These are phyloP conservation scores for Purshia tridentata DNA, from an alignment of 306 rosid genomes.

Conservation along the genomic window DNA sequence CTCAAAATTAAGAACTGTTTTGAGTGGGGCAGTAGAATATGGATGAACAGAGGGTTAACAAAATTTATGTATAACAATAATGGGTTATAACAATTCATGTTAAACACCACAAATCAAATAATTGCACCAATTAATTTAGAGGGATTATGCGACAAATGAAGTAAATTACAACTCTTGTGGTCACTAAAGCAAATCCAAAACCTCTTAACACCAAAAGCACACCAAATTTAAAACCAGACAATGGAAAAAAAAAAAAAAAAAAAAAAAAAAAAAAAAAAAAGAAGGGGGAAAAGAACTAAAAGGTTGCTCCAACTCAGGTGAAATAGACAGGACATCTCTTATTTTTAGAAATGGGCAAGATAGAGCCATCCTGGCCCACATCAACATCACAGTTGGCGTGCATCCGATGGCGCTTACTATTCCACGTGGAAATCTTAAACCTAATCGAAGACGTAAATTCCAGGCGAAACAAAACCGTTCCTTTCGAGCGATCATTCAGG, in stretches of 20 bases:
- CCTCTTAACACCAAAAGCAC: neutral
- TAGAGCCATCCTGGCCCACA: slow-evolving; percentile 65
- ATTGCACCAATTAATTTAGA: neutral
- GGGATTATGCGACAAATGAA: neutral
- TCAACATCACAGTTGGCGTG: slow-evolving; percentile 64
- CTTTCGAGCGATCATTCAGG: slow-evolving; percentile 46
- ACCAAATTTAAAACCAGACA: neutral
- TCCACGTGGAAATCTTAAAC: slow-evolving; percentile 66
- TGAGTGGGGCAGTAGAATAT: too few species aligned
- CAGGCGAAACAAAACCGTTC: slow-evolving; percentile 62
- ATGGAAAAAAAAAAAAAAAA: neutral
- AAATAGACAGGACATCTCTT: slow-evolving; percentile 73
- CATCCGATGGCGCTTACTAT: slow-evolving; percentile 59
- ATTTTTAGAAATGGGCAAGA: slow-evolving; percentile 42
- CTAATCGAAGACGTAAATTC: slow-evolving; percentile 54
- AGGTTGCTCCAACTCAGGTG: slow-evolving; percentile 31
- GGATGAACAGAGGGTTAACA: too few species aligned
- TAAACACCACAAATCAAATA: neutral
- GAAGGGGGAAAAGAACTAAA: neutral
- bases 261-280: neutral
- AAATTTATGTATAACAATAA: too few species aligned
- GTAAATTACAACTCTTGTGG: neutral
- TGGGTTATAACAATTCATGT: too few species aligned
- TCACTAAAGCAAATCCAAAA: slow-evolving; percentile 1
- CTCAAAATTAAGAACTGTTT: too few species aligned